phyloP scores from a whole-genome alignment of 2,329 filamentous ascomycete genomes.

The Neofusicoccum parvum region DNA sequence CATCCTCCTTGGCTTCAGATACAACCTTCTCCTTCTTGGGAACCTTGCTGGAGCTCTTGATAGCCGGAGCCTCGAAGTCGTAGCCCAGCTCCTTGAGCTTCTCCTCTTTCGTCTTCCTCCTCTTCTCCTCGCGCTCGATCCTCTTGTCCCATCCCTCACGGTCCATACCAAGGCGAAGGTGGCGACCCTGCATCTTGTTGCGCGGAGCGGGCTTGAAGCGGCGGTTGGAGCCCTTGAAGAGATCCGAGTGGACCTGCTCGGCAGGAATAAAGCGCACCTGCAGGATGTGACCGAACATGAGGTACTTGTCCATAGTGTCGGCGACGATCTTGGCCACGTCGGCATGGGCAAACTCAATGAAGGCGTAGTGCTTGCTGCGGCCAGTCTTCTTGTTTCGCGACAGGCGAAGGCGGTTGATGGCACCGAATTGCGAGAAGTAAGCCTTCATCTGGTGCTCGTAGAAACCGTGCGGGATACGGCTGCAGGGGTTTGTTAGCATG shows the following conservation, averaged over 20 bases:
- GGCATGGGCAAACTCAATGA: slow-evolving; percentile 78
- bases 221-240: slow-evolving; percentile 89
- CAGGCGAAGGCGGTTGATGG: slow-evolving; percentile 75
- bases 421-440: slow-evolving; percentile 93
- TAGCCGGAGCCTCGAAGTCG: slow-evolving; percentile 71
- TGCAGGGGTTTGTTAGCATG: slow-evolving; percentile 29
- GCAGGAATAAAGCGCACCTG: slow-evolving; percentile 79
- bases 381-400: slow-evolving; percentile 93
- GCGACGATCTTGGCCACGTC: slow-evolving; percentile 90
- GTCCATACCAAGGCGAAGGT: slow-evolving; percentile 71
- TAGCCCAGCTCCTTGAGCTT: slow-evolving; percentile 82
- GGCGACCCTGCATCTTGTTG: slow-evolving; percentile 80
- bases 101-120: slow-evolving; percentile 67
- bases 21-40: slow-evolving; percentile 35
- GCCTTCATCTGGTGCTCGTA: slow-evolving; percentile 93
- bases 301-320: slow-evolving; percentile 97
- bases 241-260: slow-evolving; percentile 74
- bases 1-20: slow-evolving; percentile 31
- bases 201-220: slow-evolving; percentile 87
- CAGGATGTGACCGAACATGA: slow-evolving; percentile 90
- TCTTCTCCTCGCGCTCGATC: slow-evolving; percentile 71
- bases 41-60: slow-evolving; percentile 66
- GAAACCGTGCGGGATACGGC: slow-evolving; percentile 89
- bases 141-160: slow-evolving; percentile 78
- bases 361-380: slow-evolving; percentile 89